These are phyloP conservation scores for Vicia faba DNA, from an alignment of 306 rosid species.

Conservation along the genomic window DNA sequence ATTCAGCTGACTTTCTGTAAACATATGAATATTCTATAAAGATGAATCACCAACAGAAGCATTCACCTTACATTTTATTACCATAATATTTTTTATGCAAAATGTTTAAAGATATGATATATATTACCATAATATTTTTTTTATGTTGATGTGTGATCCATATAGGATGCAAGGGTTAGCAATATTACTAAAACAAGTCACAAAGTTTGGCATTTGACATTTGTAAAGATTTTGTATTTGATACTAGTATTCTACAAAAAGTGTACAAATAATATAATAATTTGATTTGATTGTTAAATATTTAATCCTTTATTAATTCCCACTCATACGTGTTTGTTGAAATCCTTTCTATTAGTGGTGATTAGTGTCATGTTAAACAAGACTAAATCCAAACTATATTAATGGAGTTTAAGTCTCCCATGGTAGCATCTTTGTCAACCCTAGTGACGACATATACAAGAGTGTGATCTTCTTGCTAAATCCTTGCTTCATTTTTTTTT, in stretches of 20 bases:
- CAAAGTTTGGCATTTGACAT: conserved; percentile 41
- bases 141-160: too few species aligned
- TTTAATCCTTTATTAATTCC: conserved; percentile 11
- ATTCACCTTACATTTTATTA: conserved; percentile 16
- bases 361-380: conserved; percentile 31
- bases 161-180: not conserved
- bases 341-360: conserved; percentile 32
- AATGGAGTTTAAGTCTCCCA: conserved; percentile 31
- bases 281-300: conserved; percentile 19
- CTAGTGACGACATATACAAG: conserved; percentile 54
- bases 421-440: conserved; percentile 61
- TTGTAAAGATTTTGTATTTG: conserved; percentile 38
- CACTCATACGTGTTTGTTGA: conserved; percentile 40
- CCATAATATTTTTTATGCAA: not conserved
- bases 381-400: conserved; percentile 23
- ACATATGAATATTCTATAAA: not conserved
- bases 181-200: conserved; percentile 22
- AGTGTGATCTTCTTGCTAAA: conserved; percentile 35
- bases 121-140: too few species aligned
- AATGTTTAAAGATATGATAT: not conserved
- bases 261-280: conserved; percentile 42
- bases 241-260: conserved; percentile 45
- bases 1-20: conserved; percentile 32
- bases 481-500: conserved; percentile 15
- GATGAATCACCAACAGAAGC: conserved; percentile 30